Evolutionary conservation across 345 rosid genomes (phyloP).

Genomic region (Pistacia integerrima): DNA sequence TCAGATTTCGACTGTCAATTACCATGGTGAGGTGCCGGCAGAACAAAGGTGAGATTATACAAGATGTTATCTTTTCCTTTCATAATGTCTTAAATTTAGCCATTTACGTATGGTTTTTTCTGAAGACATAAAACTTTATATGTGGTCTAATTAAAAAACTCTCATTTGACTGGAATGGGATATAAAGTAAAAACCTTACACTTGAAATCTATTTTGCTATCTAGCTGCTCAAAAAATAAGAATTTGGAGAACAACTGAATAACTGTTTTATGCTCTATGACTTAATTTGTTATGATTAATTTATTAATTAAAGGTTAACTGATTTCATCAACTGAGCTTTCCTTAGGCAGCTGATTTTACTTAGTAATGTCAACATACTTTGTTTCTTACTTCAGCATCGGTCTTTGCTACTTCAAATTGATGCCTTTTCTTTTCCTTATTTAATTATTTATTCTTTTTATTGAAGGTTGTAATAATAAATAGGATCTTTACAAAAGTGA

Average conservation of each 20-base stretch:
- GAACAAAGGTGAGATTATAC: constrained; percentile 66
- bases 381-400: background rate
- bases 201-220: background rate
- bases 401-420: background rate
- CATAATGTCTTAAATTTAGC: background rate
- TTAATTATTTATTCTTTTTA: too few relatives aligned
- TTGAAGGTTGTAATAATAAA: too few relatives aligned
- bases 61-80: background rate
- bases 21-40: constrained; percentile 97
- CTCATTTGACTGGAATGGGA: background rate
- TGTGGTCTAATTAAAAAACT: background rate
- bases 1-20: constrained; percentile 82
- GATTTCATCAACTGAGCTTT: background rate
- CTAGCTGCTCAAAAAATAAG: background rate
- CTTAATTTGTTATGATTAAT: background rate
- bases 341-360: background rate
- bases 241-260: background rate
- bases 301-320: too few relatives aligned
- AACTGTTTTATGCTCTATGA: background rate
- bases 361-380: background rate
- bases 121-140: background rate
- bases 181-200: background rate
- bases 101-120: background rate
- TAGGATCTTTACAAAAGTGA: too few relatives aligned
- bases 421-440: background rate